Conservation (phyloP, 345 rosid species). For the Gossypium arboreum region DNA sequence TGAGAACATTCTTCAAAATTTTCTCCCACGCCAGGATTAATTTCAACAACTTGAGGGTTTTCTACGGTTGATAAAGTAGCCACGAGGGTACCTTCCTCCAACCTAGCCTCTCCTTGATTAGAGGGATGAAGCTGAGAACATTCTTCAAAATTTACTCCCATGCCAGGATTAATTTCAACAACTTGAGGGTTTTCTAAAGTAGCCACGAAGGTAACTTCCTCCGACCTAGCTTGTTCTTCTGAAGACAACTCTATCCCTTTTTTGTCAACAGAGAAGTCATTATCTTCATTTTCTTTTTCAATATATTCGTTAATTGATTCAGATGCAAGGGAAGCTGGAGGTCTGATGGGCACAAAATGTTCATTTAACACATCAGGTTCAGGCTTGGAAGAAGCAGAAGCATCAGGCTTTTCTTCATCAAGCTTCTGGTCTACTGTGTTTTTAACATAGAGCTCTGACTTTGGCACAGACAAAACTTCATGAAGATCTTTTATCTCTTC, state of each 20-base stretch:
- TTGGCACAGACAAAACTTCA: conserved; percentile 54
- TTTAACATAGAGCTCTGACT: conserved; percentile 40
- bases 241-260: conserved; percentile 34
- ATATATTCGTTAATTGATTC: conserved; percentile 27
- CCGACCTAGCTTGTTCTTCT: conserved; percentile 20
- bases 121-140: conserved; percentile 26
- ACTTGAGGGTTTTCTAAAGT: conserved; percentile 28
- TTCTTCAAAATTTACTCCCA: conserved; percentile 32
- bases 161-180: conserved; percentile 27
- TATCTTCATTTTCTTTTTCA: conserved; percentile 37
- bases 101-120: conserved; percentile 22
- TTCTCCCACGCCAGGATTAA: conserved; percentile 21
- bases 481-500: conserved; percentile 77
- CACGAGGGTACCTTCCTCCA: neutral
- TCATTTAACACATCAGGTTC: conserved; percentile 35
- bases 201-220: neutral
- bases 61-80: conserved; percentile 20
- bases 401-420: conserved; percentile 51
- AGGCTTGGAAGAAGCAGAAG: conserved; percentile 33
- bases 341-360: conserved; percentile 33
- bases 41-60: conserved; percentile 31
- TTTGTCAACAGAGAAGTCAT: conserved; percentile 38
- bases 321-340: conserved; percentile 18
- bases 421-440: conserved; percentile 39
- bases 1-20: conserved; percentile 33